A percentile compares a stretch with the other conserved stretches of the same genome.
These are phyloP conservation scores for Arachis monticola DNA, from an alignment of 331 rosid genomes.

Conservation along the genomic window DNA sequence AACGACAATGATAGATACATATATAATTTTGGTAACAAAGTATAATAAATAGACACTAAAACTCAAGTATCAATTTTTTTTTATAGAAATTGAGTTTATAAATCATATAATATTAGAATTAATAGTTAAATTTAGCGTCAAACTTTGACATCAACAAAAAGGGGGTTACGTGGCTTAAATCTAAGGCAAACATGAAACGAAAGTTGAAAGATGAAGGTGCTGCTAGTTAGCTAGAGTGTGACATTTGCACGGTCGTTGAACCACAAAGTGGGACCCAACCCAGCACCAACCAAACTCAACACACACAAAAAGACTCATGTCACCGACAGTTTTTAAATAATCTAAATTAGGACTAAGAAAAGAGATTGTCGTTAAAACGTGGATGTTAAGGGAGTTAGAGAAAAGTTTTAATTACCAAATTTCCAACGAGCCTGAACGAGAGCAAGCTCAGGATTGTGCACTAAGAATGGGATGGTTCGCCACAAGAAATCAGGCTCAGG, in stretches of 20 bases:
- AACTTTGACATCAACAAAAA: background rate
- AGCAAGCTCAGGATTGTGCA: conserved; percentile 71
- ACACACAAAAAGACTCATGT: conserved; percentile 9
- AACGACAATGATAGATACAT: too few relatives aligned
- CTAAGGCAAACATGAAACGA: conserved; percentile 23
- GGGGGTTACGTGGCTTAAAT: conserved; percentile 43
- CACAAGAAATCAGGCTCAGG: conserved; percentile 88
- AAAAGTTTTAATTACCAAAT: conserved; percentile 58
- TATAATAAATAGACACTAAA: too few relatives aligned
- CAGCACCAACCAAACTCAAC: conserved; percentile 27
- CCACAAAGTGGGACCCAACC: conserved; percentile 46
- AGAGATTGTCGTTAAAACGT: conserved; percentile 14
- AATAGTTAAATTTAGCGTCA: too few relatives aligned
- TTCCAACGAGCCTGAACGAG: conserved; percentile 95
- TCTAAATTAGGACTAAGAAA: conserved; percentile 13
- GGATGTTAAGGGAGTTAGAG: background rate
- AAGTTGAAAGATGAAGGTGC: conserved; percentile 18
- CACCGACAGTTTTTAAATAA: conserved; percentile 69
- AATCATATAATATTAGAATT: too few relatives aligned
- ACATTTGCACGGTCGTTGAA: conserved; percentile 28
- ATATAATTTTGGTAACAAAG: too few relatives aligned
- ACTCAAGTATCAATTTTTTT: too few relatives aligned
- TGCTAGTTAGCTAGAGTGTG: conserved; percentile 17
- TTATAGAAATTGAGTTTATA: too few relatives aligned
- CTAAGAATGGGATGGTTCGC: conserved; percentile 83